A percentile compares a stretch with the other conserved stretches of the same genome.
phyloP scores from a whole-genome alignment of 768 basidiomycete genomes.

The Cubamyces sp. region DNA sequence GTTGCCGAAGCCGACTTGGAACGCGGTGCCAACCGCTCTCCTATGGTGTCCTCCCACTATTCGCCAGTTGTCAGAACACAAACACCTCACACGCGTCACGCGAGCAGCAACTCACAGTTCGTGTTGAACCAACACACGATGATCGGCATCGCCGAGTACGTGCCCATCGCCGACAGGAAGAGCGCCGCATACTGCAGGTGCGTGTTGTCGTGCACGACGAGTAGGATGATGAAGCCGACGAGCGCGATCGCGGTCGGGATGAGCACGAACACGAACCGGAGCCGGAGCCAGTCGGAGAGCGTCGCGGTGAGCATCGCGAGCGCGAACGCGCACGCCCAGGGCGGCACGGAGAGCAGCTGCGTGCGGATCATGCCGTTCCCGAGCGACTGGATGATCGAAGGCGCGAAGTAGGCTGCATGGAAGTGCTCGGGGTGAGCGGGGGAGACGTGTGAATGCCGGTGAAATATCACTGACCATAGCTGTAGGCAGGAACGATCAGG shows the following conservation, averaged over 20 bases:
- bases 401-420: constrained; percentile 30
- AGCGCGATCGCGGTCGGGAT: constrained; percentile 25
- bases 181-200: constrained; percentile 31
- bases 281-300: constrained; percentile 29
- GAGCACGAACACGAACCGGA: constrained; percentile 30
- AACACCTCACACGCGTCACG: not conserved
- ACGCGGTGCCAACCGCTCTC: constrained; percentile 33
- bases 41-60: constrained; percentile 33
- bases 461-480: constrained; percentile 30
- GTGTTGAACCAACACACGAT: constrained; percentile 34
- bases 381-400: constrained; percentile 29
- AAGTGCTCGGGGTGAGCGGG: not conserved
- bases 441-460: not conserved
- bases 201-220: constrained; percentile 28
- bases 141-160: constrained; percentile 32
- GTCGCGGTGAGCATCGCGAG: constrained; percentile 30
- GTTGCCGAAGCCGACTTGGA: constrained; percentile 37
- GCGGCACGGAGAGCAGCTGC: constrained; percentile 37
- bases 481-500: constrained; percentile 35
- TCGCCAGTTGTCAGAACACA: not conserved
- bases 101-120: constrained; percentile 21
- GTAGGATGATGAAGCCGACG: constrained; percentile 30
- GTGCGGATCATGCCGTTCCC: constrained; percentile 33
- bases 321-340: constrained; percentile 34
- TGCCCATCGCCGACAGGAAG: constrained; percentile 30